Evolutionary conservation across 2,329 filamentous ascomycete species (phyloP), one percentile per base, ranked within the genome.

Genomic region (Whalleya microplaca): DNA sequence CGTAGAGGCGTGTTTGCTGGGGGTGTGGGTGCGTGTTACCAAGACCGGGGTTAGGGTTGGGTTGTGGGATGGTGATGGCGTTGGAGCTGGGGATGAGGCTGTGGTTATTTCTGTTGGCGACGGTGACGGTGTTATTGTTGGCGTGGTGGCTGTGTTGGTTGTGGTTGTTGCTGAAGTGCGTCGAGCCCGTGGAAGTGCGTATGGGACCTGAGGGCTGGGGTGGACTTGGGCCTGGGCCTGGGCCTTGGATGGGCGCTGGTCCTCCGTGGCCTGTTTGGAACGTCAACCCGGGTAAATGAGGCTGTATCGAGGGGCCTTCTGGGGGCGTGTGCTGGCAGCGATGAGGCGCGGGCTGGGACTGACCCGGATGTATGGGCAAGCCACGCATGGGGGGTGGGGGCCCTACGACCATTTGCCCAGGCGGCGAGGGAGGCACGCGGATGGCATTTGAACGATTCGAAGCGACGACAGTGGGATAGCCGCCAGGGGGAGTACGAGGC

Each of bases 351-450:
- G 53, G 41, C 44, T 51, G 53, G 3, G 45, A 44, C 41, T 40
- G 55, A 8, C 46, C 44, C 44, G 32, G 41, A 41, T 47, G 40
- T 29, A 47, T 23, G 7, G 53, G 53, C 1, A 27, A 10, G 21
- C 29, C 46, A 43, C 53, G 53, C 51, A 51, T 44, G 8, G 49
- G 44, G 14, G 56, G 46, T 21, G 51, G 56, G 23, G 44, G 51
- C 18, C 47, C 19, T n/a, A 27, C 23, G 4, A 27, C 23, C 23
- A 27, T 43, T 32, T 21, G 61, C 58, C n/a, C n/a, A n/a, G 55
- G 63, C 19, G 55, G 58, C 45, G 61, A 57, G 7, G 53, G 57
- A 41, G 53, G 52, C 4, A 9, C 23, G 23, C 23, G 23, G 23
- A 4, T 4, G 9, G 23, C 4, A 27, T n/a, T n/a, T n/a, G 32